Evolutionary conservation across 2,329 filamentous ascomycete species (phyloP).

Genomic region (Parafenestella ontariensis): DNA sequence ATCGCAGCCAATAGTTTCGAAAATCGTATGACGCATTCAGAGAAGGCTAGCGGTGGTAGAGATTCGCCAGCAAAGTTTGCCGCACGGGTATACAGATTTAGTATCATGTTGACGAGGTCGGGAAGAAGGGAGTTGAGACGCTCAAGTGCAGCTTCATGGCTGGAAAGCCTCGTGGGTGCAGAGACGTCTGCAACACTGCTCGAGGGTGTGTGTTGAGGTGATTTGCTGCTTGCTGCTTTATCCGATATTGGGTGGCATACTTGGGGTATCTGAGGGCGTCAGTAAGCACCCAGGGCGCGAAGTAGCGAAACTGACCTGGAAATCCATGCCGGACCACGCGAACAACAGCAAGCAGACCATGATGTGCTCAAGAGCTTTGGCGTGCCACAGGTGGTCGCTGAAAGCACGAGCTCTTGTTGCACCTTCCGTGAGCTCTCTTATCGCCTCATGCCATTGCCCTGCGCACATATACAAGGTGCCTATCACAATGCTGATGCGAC

Average conservation of each 20-base stretch:
- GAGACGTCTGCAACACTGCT: constrained; percentile 49
- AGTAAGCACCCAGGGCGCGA: not conserved
- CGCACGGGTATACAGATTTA: constrained; percentile 75
- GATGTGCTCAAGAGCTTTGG: constrained; percentile 89
- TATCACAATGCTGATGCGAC: constrained; percentile 78
- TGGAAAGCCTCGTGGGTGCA: constrained; percentile 53
- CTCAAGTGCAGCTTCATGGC: constrained; percentile 49
- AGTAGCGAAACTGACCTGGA: constrained; percentile 64
- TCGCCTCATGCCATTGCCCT: constrained; percentile 86
- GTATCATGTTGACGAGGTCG: constrained; percentile 76
- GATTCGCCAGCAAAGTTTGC: constrained; percentile 69
- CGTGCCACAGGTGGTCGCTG: constrained; percentile 97
- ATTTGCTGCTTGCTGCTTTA: constrained; percentile 54
- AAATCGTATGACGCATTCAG: constrained; percentile 76
- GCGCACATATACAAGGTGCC: constrained; percentile 88
- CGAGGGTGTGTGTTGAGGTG: constrained; percentile 47
- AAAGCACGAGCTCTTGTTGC: constrained; percentile 77
- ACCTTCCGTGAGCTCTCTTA: constrained; percentile 82
- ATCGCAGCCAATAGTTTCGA: constrained; percentile 73
- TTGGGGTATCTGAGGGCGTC: constrained; percentile 56
- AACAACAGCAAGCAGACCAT: constrained; percentile 82
- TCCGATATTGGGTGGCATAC: constrained; percentile 61
- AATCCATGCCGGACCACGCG: constrained; percentile 83
- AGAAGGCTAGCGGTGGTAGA: constrained; percentile 73
- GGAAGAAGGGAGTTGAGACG: constrained; percentile 68